Conservation (phyloP, 495 filamentous ascomycete genomes). For the Cryomyces antarcticus region DNA sequence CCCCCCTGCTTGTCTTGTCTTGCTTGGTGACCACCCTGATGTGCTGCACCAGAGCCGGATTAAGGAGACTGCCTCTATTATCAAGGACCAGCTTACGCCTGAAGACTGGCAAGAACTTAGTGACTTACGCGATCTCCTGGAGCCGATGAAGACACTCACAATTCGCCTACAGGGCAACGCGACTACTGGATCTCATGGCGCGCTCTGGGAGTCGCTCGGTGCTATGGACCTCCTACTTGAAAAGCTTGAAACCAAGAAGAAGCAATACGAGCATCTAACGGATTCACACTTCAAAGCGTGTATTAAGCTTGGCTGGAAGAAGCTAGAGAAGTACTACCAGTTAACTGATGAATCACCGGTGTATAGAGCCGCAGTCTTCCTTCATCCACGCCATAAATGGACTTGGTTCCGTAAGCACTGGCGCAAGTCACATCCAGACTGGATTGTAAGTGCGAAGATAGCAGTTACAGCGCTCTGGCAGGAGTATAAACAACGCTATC, state of each 20-base stretch:
- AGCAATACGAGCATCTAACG: background rate
- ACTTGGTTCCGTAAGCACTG: background rate
- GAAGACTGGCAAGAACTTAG: constrained; percentile 3
- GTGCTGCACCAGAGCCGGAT: no score
- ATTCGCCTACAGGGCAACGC: constrained; percentile 2
- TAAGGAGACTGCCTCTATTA: background rate
- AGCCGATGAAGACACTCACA: constrained; percentile 3
- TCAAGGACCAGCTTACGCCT: background rate
- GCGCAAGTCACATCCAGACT: background rate
- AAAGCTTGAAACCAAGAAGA: background rate
- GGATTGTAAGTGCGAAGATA: background rate
- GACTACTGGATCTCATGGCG: background rate
- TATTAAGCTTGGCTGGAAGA: constrained; percentile 3
- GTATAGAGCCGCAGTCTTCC: constrained; percentile 1
- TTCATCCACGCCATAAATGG: constrained; percentile 1
- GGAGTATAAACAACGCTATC: background rate
- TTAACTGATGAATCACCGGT: constrained; percentile 1
- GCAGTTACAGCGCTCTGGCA: background rate
- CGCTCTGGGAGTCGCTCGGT: background rate
- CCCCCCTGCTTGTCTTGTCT: no score
- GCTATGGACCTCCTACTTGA: background rate
- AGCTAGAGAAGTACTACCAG: constrained; percentile 2
- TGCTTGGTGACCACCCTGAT: no score
- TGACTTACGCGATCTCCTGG: constrained; percentile 1
- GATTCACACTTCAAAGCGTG: constrained; percentile 1